Evolutionary conservation across 75 land plant genomes (phyloP), one percentile per base, ranked within the genome.

Genomic region (Gnetum montanum): DNA sequence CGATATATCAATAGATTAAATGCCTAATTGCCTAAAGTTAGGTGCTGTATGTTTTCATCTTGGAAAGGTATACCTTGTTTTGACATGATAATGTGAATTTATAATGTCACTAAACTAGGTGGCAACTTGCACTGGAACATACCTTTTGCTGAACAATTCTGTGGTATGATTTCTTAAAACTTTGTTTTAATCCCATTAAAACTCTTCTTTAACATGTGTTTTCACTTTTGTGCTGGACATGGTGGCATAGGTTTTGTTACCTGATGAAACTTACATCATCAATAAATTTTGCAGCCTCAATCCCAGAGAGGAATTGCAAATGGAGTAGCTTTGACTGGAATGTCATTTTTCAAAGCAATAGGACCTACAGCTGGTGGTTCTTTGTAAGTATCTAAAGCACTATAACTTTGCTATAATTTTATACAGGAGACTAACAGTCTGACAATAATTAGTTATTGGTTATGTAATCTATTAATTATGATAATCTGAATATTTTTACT

Each of bases 221-320:
- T 11, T 34, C 19, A 31, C 4, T 15, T 31, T 24, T 46, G 27
- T 11, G 66, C 35, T 34, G 22, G 7, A 50, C 18, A 33, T 23
- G 13, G 29, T 46, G 12, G 5, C 11, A n/a, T 4, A 6, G 20
- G n/a, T 16, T 8, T 47, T 18, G 4, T 16, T 4, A 8, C 20
- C 22, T 19, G 28, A 1, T 43, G 56, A 30, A 8, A 64, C 35
- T 44, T 45, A 46, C 27, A 8, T 31, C 4, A 31, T 10, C 30
- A 3, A 41, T 41, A 18, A 6, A 33, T 35, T 29, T 47, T 8
- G 64, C 78, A 89, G 95, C 47, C 78, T 7, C 81, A 76, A 59
- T 48, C 76, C 36, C 91, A 86, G 68, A 77, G 96, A 71, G 96
- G 96, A 67, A 80, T 80, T 57, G 90, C 90, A 37, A 85, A 85